These are phyloP conservation scores for Acacia confusa DNA, from an alignment of 306 rosid genomes.

Conservation along the genomic window DNA sequence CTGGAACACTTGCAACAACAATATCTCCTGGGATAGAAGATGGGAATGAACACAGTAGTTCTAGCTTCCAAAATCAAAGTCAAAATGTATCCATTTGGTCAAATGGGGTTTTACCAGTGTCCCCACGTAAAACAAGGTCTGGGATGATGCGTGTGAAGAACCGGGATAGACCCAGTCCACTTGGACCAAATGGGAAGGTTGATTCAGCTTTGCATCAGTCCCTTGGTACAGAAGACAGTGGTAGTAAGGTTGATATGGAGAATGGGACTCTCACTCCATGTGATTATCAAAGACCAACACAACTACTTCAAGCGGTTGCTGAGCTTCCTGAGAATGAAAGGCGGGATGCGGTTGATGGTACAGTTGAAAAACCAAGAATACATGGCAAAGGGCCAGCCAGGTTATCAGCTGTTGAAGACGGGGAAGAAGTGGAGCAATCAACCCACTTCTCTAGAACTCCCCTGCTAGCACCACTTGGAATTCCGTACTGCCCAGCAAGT, in stretches of 20 bases:
- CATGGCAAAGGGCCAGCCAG: slow-evolving; percentile 43
- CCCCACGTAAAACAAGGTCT: slow-evolving; percentile 75
- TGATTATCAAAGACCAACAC: slow-evolving; percentile 79
- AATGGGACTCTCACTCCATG: slow-evolving; percentile 70
- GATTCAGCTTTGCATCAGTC: slow-evolving; percentile 54
- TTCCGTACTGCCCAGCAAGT: slow-evolving; percentile 76
- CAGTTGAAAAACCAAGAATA: slow-evolving; percentile 55
- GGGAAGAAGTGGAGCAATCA: slow-evolving; percentile 67
- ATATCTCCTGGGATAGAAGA: slow-evolving; percentile 69
- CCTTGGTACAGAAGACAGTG: slow-evolving; percentile 60
- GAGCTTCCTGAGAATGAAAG: slow-evolving; percentile 68
- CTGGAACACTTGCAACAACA: slow-evolving; percentile 52
- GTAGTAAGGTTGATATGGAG: slow-evolving; percentile 61
- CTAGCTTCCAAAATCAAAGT: slow-evolving; percentile 51
- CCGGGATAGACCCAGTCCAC: slow-evolving; percentile 91
- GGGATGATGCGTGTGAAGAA: slow-evolving; percentile 71
- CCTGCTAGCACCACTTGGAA: slow-evolving; percentile 87
- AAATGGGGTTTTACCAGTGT: slow-evolving; percentile 76
- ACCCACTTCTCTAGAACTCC: slow-evolving; percentile 56
- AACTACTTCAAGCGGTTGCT: slow-evolving; percentile 73
- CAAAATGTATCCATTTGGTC: slow-evolving; percentile 69
- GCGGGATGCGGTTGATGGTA: slow-evolving; percentile 45
- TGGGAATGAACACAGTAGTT: slow-evolving; percentile 60
- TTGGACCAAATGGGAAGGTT: slow-evolving; percentile 89
- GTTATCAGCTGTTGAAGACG: slow-evolving; percentile 53